Conservation (phyloP, 2,329 filamentous ascomycete species). For the Botrytis fragariae region DNA sequence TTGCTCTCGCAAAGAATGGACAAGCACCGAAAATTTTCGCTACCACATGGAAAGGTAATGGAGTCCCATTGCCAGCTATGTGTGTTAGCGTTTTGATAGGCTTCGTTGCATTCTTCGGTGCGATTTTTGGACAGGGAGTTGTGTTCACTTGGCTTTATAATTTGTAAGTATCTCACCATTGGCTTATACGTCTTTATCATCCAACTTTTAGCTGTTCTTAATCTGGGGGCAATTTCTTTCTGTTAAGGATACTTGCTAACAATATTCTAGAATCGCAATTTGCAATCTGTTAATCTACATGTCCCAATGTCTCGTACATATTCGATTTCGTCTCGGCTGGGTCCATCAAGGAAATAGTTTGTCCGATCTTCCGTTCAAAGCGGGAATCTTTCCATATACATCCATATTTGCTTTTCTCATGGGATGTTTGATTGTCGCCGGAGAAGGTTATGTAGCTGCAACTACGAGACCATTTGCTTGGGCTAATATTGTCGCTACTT, state of each 20-base stretch:
- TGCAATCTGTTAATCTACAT: conserved; percentile 34
- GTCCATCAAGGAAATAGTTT: conserved; percentile 53
- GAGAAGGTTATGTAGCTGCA: conserved; percentile 6
- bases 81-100: conserved; percentile 69
- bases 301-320: conserved; percentile 65
- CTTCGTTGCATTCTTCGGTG: conserved; percentile 68
- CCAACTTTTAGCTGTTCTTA: not conserved
- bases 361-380: conserved; percentile 55
- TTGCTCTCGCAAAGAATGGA: conserved; percentile 71
- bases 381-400: conserved; percentile 54
- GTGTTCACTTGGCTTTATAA: conserved; percentile 67
- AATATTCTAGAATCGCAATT: conserved; percentile 3
- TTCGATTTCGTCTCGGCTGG: conserved; percentile 68
- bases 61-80: conserved; percentile 59
- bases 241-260: not conserved
- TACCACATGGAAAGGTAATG: conserved; percentile 58
- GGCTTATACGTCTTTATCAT: not conserved
- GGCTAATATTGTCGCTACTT: conserved; percentile 8
- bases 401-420: conserved; percentile 52
- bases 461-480: conserved; percentile 14
- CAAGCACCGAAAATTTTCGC: conserved; percentile 70
- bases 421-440: conserved; percentile 2
- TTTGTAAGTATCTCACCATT: conserved; percentile 42
- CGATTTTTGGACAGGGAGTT: conserved; percentile 61
- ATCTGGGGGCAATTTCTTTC: accelerated